Evolutionary conservation across 176 grass and related monocot genomes (phyloP), one percentile per base, ranked within the genome.

Genomic region (Urochloa ruziziensis): DNA sequence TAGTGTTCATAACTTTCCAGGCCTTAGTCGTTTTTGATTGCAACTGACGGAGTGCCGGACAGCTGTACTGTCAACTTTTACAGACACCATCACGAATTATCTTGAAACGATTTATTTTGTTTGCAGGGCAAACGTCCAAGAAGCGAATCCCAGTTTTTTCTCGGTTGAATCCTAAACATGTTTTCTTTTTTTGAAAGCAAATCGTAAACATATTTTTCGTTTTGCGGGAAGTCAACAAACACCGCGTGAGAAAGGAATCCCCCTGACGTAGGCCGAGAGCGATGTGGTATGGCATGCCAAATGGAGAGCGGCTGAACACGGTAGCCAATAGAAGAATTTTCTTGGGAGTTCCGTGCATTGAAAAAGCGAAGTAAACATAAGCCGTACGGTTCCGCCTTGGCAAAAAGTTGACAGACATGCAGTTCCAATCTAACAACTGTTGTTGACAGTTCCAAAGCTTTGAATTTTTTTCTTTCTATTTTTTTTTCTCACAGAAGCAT

Each of bases 391-490:
- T 36, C 34, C 24, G 77, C 21, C 1, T 67, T 46, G 23, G 28
- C 79, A 53, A 61, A 47, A 79, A 57, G 57, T 11, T 81, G 52
- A 36, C 80, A 80, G 24, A 17, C 9, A 71, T 73, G 46, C 44
- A 83, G 28, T 34, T 71, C 63, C 54, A 85, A 76, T 23, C 27
- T 27, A 80, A 79, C 49, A 27, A 16, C 23, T 37, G 24, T 33
- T 1, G 18, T 54, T 74, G 54, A 25, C 74, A 85, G 63, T 71
- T 81, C 77, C 70, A 61, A 74, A 80, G 75, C 61, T 28, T 70
- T 62, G 35, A 63, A 18, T 43, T 5, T 28, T n/a, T 80, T 66
- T 35, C 62, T 43, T 37, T 0, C 19, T 5, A 52, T 52, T 25
- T 8, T 24, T 28, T 47, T 47, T 30, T n/a, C 29, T 40, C 82